These are phyloP conservation scores for Diaporthe caulivora DNA, from an alignment of 2,329 filamentous ascomycete species.

Conservation along the genomic window DNA sequence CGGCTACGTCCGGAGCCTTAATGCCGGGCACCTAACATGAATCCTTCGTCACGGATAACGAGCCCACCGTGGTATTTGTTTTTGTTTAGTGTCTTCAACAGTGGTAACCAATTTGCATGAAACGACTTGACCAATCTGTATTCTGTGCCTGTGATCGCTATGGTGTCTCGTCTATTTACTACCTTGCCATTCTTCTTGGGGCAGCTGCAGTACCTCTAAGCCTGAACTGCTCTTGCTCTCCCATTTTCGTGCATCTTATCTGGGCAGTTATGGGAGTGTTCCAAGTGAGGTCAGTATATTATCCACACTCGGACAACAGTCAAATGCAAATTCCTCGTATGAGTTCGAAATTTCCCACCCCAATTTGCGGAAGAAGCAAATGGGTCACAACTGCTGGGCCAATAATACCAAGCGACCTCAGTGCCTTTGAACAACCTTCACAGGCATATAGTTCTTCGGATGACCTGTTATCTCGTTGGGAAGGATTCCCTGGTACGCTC, in stretches of 20 bases:
- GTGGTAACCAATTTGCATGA: too few relatives aligned
- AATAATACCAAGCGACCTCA: neutral
- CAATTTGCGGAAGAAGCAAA: neutral
- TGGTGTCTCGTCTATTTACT: too few relatives aligned
- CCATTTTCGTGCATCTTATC: neutral
- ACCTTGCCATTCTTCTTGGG: too few relatives aligned
- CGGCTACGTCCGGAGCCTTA: slow-evolving; percentile 4
- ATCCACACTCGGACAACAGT: neutral
- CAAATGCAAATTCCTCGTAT: too few relatives aligned
- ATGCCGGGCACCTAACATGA: neutral
- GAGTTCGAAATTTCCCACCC: too few relatives aligned
- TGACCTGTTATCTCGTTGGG: slow-evolving; percentile 31
- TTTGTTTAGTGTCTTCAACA: neutral
- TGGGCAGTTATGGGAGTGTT: neutral
- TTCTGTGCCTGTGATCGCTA: too few relatives aligned
- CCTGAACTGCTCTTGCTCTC: too few relatives aligned
- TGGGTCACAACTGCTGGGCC: too few relatives aligned
- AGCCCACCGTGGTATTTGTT: too few relatives aligned
- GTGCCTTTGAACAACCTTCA: slow-evolving; percentile 14
- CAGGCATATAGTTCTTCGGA: slow-evolving; percentile 33
- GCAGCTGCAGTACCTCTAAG: too few relatives aligned
- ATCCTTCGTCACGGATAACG: neutral
- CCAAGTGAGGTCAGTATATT: neutral
- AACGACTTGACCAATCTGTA: too few relatives aligned
- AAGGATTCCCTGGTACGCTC: slow-evolving; percentile 11